Evolutionary conservation across 164 flowering plant genomes (phyloP), one percentile per base, ranked within the genome.

Genomic region (Tinospora cordifolia): DNA sequence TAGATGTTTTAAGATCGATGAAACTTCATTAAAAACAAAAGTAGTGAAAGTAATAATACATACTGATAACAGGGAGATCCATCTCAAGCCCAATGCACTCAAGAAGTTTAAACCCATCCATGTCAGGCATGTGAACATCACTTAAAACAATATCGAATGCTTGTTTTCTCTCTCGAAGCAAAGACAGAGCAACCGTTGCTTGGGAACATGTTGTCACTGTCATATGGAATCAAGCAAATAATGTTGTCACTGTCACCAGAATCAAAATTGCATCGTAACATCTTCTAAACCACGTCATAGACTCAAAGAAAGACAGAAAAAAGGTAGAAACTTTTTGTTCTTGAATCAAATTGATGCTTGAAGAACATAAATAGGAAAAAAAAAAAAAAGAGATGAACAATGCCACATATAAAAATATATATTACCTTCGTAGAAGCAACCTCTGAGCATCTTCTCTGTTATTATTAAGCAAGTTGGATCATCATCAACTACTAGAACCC

Each of bases 101-200:
- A 5, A 93, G 93, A 44, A 93, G 93, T 70, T 93, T 89, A 81
- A 89, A 93, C 59, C 98, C 98, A 68, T 93, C 90, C 97, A 93
- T 90, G 75, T 89, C 97, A 0, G 97, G 98, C 98, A 92, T 90
- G 77, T 90, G 95, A 3, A 93, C 98, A 75, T 93, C 98, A 58
- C 96, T 90, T 60, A 90, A 72, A 49, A 90, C 92, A n/a, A 93
- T 72, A 77, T 93, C 97, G 26, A 76, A 93, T 25, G 84, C 83
- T 47, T 77, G 75, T 60, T 72, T 89, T 73, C 81, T 83, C 72
- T 83, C 85, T 70, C 90, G 72, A 17, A 93, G 90, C 65, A 80
- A 21, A 0, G 82, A 54, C 63, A 93, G 44, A 2, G 97, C 98
- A 19, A 34, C 27, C 70, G 77, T 85, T 0, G 97, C 95, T 54